Conservation (phyloP, 169 alveolate species). For the Cryptosporidium parvum region DNA sequence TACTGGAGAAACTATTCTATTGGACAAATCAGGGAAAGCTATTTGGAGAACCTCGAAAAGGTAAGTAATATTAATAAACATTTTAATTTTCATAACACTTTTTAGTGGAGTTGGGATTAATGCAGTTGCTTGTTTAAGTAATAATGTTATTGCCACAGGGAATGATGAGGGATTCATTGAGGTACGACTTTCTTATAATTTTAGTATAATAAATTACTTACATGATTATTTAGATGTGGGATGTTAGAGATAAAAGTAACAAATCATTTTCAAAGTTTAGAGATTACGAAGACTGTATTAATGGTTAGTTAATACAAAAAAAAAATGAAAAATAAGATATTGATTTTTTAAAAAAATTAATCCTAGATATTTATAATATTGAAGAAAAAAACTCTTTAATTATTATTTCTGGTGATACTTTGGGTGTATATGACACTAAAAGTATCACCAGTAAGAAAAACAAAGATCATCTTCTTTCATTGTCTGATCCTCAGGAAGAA, state of each 20-base stretch:
- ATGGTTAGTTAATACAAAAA: slow-evolving; percentile 33
- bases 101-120: slow-evolving; percentile 47
- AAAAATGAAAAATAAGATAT: not conserved
- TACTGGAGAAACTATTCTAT: slow-evolving; percentile 45
- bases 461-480: slow-evolving; percentile 47
- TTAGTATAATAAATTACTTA: not conserved
- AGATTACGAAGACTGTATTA: slow-evolving; percentile 69
- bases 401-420: slow-evolving; percentile 48
- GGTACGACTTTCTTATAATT: slow-evolving; percentile 17
- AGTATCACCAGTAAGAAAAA: slow-evolving; percentile 39
- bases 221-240: slow-evolving; percentile 46
- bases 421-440: slow-evolving; percentile 54
- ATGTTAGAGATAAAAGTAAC: slow-evolving; percentile 25
- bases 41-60: slow-evolving; percentile 45
- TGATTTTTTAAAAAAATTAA: not conserved
- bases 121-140: slow-evolving; percentile 11
- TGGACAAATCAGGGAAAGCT: slow-evolving; percentile 15
- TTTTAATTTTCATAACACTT: not conserved
- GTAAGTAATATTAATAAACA: slow-evolving; percentile 5
- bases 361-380: slow-evolving; percentile 28
- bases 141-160: slow-evolving; percentile 38
- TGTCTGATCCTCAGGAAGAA: slow-evolving; percentile 74
- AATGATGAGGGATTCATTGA: slow-evolving; percentile 60
- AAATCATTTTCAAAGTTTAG: slow-evolving; percentile 48
- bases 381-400: slow-evolving; percentile 30